Conservation (phyloP, 1,139 yeast species). For the Saccharomyces hybrid region DNA sequence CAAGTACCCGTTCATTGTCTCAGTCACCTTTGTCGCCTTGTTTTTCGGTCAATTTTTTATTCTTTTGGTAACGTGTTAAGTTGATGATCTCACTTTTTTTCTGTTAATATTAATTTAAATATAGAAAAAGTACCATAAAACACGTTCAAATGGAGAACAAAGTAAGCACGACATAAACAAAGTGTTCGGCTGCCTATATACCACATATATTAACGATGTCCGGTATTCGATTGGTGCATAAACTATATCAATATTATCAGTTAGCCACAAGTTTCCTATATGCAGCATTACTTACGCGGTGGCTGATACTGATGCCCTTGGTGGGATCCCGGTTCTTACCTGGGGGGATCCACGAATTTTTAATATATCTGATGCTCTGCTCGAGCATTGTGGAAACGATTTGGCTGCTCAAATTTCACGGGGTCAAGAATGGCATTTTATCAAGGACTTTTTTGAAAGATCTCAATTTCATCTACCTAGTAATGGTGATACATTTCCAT, state of each 20-base stretch:
- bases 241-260: constrained; percentile 26
- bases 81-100: neutral
- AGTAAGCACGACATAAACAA: neutral
- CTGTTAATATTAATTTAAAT: neutral
- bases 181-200: neutral
- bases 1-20: neutral
- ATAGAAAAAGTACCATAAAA: neutral
- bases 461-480: constrained; percentile 42
- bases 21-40: neutral
- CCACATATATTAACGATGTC: neutral
- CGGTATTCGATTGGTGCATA: constrained; percentile 6
- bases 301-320: constrained; percentile 47
- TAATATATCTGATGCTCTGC: constrained; percentile 32
- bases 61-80: neutral
- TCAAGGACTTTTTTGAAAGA: constrained; percentile 32
- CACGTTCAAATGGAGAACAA: neutral
- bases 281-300: constrained; percentile 46
- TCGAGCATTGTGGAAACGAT: constrained; percentile 21
- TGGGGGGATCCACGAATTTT: constrained; percentile 63
- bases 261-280: constrained; percentile 40
- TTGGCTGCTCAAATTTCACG: constrained; percentile 22
- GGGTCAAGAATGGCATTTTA: constrained; percentile 15
- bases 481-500: constrained; percentile 38
- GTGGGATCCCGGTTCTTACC: constrained; percentile 58
- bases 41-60: neutral